These are phyloP conservation scores for Emmonsia crescens DNA, from an alignment of 2,329 filamentous ascomycete genomes.

Conservation along the genomic window DNA sequence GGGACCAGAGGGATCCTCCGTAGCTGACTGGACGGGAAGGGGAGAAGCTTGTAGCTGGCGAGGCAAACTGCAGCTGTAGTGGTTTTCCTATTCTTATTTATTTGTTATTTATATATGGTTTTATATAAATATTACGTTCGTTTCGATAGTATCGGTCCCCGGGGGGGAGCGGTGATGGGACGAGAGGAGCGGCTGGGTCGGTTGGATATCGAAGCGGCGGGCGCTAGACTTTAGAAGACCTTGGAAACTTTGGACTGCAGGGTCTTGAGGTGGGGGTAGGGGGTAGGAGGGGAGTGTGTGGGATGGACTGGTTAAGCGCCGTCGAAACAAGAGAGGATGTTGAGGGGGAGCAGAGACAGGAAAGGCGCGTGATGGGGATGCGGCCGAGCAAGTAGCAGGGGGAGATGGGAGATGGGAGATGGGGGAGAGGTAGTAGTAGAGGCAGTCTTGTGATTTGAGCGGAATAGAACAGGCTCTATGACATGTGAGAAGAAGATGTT, in stretches of 20 bases:
- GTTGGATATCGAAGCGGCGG: neutral
- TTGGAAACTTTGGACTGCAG: neutral
- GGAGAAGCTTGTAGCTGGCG: neutral
- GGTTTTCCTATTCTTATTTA: neutral
- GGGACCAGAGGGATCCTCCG: slow-evolving; percentile 2
- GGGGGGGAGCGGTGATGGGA: neutral
- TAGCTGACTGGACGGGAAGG: neutral
- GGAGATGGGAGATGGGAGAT: neutral
- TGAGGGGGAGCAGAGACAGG: neutral
- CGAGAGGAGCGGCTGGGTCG: neutral
- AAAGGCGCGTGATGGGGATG: neutral
- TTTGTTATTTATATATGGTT: neutral
- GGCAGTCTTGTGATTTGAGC: neutral
- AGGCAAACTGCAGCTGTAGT: neutral
- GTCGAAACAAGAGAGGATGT: neutral
- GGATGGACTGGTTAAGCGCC: neutral
- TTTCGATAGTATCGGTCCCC: neutral
- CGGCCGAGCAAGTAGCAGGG: neutral
- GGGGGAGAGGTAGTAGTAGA: neutral
- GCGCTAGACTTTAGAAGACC: neutral
- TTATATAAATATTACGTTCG: neutral
- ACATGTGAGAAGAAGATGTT: neutral
- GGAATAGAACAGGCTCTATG: neutral
- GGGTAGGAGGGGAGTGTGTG: no score
- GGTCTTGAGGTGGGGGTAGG: neutral